These are phyloP conservation scores for Sutorius australiensis DNA, from an alignment of 768 basidiomycete species.

Conservation along the genomic window DNA sequence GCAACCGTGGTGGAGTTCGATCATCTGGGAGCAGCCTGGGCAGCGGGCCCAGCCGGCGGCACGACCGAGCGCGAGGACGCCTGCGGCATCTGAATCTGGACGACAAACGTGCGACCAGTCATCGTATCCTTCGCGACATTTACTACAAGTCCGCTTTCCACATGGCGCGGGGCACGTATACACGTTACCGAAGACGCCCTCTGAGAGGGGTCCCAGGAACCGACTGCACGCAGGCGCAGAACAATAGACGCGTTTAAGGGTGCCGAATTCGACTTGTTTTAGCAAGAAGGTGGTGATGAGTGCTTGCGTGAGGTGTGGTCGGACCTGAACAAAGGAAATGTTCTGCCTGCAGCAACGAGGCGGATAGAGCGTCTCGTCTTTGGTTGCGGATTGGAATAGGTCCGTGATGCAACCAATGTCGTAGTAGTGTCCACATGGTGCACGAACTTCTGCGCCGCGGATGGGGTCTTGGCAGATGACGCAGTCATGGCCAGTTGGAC, in stretches of 20 bases:
- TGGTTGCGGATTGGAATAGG: constrained; percentile 33
- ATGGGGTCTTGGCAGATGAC: constrained; percentile 35
- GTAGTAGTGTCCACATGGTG: constrained; percentile 36
- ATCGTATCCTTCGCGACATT: neutral
- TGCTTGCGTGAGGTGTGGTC: constrained; percentile 18
- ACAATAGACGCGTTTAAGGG: constrained; percentile 38
- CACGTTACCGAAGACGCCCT: constrained; percentile 11
- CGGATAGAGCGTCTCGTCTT: constrained; percentile 40
- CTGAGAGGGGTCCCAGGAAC: constrained; percentile 33
- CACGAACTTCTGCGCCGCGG: constrained; percentile 21
- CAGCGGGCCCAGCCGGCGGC: constrained; percentile 35
- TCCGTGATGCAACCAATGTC: constrained; percentile 32
- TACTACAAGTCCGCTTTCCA: constrained; percentile 19
- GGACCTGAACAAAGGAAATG: constrained; percentile 28
- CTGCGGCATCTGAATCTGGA: constrained; percentile 10
- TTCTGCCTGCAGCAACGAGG: constrained; percentile 37
- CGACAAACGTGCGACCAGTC: too few species aligned
- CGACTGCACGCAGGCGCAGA: constrained; percentile 32
- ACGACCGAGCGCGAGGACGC: constrained; percentile 25
- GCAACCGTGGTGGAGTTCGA: constrained; percentile 37
- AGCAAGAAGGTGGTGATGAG: constrained; percentile 20
- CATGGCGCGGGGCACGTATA: constrained; percentile 21
- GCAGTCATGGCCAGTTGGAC: constrained; percentile 30
- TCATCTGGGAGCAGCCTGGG: constrained; percentile 36
- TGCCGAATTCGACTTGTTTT: constrained; percentile 31